phyloP scores from a whole-genome alignment of 2,329 filamentous ascomycete species.

The Pseudogymnoascus sp. region DNA sequence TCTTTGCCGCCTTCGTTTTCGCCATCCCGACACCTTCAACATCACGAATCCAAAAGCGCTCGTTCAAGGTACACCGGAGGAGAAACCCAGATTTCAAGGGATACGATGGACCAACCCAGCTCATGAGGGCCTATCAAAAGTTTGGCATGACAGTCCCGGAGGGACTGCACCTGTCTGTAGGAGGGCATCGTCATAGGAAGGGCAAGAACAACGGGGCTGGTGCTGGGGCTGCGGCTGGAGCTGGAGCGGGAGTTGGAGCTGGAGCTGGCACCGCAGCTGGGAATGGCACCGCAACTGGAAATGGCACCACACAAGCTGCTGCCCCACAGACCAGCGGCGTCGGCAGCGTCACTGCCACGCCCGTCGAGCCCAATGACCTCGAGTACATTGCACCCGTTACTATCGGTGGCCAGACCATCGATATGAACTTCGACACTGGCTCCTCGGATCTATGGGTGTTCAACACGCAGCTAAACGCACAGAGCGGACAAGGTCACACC shows the following conservation, averaged over 20 bases:
- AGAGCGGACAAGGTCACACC: constrained; percentile 25
- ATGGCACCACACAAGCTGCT: constrained; percentile 17
- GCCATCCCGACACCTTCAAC: constrained; percentile 3
- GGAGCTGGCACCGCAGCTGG: constrained; percentile 6
- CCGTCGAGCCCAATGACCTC: constrained; percentile 38
- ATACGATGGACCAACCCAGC: constrained; percentile 45
- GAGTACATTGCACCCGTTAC: constrained; percentile 24
- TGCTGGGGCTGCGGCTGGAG: background rate
- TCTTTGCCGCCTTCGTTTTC: constrained; percentile 4
- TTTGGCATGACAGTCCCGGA: constrained; percentile 49
- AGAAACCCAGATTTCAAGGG: constrained; percentile 42
- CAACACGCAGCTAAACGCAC: constrained; percentile 26
- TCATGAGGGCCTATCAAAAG: constrained; percentile 62
- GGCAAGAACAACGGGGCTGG: background rate
- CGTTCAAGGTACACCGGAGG: constrained; percentile 28
- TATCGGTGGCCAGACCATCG: constrained; percentile 29
- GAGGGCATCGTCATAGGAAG: background rate
- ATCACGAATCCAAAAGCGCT: constrained; percentile 23
- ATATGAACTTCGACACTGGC: constrained; percentile 29
- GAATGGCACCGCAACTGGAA: constrained; percentile 6
- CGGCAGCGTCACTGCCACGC: constrained; percentile 57
- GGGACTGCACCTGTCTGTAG: constrained; percentile 25
- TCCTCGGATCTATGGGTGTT: constrained; percentile 33
- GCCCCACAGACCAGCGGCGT: constrained; percentile 32
- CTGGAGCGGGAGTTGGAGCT: constrained; percentile 12